Evolutionary conservation across 2,329 filamentous ascomycete genomes (phyloP).

Genomic region (Trichoderma hamatum): DNA sequence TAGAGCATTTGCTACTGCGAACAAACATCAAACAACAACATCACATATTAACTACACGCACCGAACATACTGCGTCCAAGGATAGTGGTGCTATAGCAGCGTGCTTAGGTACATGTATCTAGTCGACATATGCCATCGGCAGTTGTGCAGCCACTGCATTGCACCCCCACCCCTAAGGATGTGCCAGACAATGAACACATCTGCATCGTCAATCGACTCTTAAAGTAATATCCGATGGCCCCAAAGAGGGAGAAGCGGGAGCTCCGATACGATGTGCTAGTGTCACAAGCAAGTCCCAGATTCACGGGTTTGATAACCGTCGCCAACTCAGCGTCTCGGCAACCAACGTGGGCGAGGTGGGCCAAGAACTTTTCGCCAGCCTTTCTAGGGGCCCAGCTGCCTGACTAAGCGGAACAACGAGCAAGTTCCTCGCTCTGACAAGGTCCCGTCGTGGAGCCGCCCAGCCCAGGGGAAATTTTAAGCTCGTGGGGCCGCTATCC

Average conservation of each 20-base stretch:
- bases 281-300: neutral
- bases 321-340: neutral
- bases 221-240: neutral
- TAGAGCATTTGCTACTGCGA: neutral
- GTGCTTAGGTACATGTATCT: neutral
- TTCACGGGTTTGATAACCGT: neutral
- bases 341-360: neutral
- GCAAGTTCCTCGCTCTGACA: neutral
- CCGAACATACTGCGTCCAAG: neutral
- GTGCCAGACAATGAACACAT: neutral
- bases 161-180: neutral
- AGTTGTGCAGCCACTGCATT: neutral
- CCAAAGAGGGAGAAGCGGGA: neutral
- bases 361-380: neutral
- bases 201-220: neutral
- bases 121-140: neutral
- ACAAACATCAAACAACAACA: neutral
- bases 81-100: neutral
- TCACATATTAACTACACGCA: neutral
- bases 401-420: constrained; percentile 22
- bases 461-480: constrained; percentile 22
- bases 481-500: constrained; percentile 21
- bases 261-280: neutral
- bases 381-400: neutral
- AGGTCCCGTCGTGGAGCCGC: neutral